Conservation (phyloP, 2,329 filamentous ascomycete species). For the Nothopassalora personata region DNA sequence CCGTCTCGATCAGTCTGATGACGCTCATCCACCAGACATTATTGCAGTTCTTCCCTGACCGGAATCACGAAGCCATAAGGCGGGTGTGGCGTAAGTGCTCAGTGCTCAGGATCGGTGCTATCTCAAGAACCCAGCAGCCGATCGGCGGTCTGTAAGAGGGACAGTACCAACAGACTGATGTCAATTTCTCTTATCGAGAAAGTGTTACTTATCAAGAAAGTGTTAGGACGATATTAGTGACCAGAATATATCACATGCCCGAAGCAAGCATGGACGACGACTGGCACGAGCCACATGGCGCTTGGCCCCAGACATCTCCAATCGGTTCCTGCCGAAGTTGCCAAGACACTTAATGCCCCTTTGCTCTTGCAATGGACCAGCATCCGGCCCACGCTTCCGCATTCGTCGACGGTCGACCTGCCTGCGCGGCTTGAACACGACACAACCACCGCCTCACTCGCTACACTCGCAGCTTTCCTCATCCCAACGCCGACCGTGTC, state of each 20-base stretch:
- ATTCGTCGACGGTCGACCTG: no score
- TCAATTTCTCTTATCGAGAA: not conserved
- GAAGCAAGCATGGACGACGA: not conserved
- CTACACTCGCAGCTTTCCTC: not conserved
- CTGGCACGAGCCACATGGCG: not conserved
- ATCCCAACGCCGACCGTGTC: not conserved
- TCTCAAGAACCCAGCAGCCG: no score
- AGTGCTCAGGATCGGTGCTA: no score
- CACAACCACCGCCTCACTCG: not conserved
- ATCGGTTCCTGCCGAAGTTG: not conserved
- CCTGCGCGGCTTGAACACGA: conserved; percentile 2
- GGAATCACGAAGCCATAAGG: not conserved
- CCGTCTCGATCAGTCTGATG: no score
- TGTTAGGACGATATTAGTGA: not conserved
- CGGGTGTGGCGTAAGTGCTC: not conserved
- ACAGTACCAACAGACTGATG: no score
- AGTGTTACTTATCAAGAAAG: not conserved
- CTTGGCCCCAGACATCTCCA: not conserved
- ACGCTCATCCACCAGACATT: not conserved
- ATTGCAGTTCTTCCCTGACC: not conserved
- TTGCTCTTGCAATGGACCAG: conserved; percentile 15
- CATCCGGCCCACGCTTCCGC: conserved; percentile 12
- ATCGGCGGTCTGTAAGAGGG: no score
- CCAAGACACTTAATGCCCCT: conserved; percentile 9
- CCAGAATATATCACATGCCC: not conserved